Evolutionary conservation across 768 basidiomycete species (phyloP), one percentile per base, ranked within the genome.

Genomic region (Boletus pseudo-olivaceus): DNA sequence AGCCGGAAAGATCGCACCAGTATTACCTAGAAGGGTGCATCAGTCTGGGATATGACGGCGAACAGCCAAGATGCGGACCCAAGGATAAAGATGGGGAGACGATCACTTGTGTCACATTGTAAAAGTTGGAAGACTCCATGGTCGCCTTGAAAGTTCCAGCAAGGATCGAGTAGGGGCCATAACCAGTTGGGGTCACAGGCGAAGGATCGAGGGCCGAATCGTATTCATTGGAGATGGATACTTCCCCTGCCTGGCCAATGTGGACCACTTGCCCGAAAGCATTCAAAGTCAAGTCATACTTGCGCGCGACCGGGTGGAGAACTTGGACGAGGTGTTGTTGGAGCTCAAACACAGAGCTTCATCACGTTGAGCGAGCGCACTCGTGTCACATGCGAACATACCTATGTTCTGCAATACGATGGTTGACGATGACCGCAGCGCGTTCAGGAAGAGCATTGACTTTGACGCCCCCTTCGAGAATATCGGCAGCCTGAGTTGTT

Each of bases 361-460:
- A 37, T 47, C 3, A 38, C 5, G 29, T 29, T 56, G 12, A 45
- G 29, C 38, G 1, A 49, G 12, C 4, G 4, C 37, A 35, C n/a
- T 14, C 0, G 17, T 32, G 26, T 38, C 44, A 43, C 1, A 32
- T 40, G 9, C 23, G 15, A 11, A 49, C 73, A 12, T n/a, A 82
- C 83, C 82, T 84, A 35, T 77, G 72, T 15, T 79, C 79, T 4
- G 83, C 78, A 42, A 90, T 83, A 29, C 87, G 82, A 61, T 87
- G 84, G 64, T 89, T 87, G 42, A 89, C 79, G 19, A 89, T 66
- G 45, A 46, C 45, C 14, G 45, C 45, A 15, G 45, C 30, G 15
- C 32, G 45, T 33, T 46, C 45, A 15, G 45, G 45, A 23, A 46
- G 45, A 33, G 32, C 45, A 15, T 46, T 46, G 32, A 46, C 45